Evolutionary conservation across 2,329 filamentous ascomycete genomes (phyloP).

Genomic region (Ploettnerulaceae sp.): DNA sequence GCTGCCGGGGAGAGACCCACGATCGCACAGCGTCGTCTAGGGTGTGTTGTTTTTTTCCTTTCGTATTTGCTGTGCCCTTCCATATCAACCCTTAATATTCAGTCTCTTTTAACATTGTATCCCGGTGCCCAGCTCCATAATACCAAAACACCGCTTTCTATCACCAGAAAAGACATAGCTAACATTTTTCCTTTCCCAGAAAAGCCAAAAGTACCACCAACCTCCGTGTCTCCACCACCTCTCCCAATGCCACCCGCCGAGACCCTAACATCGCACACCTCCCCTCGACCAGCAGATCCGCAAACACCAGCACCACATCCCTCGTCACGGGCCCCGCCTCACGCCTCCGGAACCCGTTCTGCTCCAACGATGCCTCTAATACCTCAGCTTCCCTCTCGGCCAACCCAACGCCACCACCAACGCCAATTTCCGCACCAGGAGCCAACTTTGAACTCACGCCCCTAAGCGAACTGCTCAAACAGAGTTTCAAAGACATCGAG

Average conservation of each 20-base stretch:
- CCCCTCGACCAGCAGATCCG: neutral
- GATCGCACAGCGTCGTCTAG: too few species aligned
- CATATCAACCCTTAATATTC: too few species aligned
- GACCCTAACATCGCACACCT: neutral
- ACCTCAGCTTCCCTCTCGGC: neutral
- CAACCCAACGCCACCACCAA: neutral
- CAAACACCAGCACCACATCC: neutral
- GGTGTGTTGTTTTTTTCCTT: too few species aligned
- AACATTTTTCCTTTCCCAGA: neutral
- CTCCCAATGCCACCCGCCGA: neutral
- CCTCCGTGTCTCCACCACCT: neutral
- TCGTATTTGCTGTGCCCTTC: too few species aligned
- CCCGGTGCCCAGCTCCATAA: too few species aligned
- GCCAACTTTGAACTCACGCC: constrained; percentile 5
- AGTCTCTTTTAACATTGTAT: too few species aligned
- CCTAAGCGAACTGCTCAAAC: neutral
- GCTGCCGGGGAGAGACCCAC: too few species aligned
- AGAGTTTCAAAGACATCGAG: constrained; percentile 8
- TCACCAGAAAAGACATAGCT: too few species aligned
- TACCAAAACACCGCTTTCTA: too few species aligned
- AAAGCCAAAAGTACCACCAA: neutral
- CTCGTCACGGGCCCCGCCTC: too few species aligned
- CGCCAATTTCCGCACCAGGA: neutral
- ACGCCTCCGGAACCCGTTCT: neutral
- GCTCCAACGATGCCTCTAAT: too few species aligned